phyloP scores from a whole-genome alignment of 208 protist genomes.

The Trichomonas tenax region DNA sequence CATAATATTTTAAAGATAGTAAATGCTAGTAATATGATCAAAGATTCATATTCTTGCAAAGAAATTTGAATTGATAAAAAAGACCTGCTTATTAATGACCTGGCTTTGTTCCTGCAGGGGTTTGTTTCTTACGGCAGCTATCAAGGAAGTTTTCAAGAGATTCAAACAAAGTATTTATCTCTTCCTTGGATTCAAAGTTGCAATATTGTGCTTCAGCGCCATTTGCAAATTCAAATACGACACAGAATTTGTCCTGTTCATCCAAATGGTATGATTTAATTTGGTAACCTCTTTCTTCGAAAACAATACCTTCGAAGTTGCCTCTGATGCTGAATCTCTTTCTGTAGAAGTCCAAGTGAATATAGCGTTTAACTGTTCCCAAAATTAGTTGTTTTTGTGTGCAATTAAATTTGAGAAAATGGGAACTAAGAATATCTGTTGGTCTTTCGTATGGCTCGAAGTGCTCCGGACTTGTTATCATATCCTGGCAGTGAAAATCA shows the following conservation, averaged over 20 bases:
- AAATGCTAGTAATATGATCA: too few relatives aligned
- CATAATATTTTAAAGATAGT: too few relatives aligned
- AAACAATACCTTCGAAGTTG: conserved; percentile 4
- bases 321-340: background rate
- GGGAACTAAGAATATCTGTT: background rate
- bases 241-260: background rate
- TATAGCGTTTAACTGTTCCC: background rate
- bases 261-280: background rate
- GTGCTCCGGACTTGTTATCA: background rate
- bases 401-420: background rate
- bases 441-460: background rate
- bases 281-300: background rate
- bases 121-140: background rate
- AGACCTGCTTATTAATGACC: too few relatives aligned
- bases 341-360: background rate
- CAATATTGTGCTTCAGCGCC: background rate
- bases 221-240: background rate
- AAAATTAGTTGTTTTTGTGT: background rate
- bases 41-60: too few relatives aligned
- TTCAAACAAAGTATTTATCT: background rate
- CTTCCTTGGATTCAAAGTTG: background rate
- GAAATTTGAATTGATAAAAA: too few relatives aligned
- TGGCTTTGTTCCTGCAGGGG: too few relatives aligned
- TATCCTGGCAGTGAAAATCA: background rate
- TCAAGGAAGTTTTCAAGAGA: background rate